phyloP scores from a whole-genome alignment of 2,329 filamentous ascomycete species.

The Fusarium tuaranense region DNA sequence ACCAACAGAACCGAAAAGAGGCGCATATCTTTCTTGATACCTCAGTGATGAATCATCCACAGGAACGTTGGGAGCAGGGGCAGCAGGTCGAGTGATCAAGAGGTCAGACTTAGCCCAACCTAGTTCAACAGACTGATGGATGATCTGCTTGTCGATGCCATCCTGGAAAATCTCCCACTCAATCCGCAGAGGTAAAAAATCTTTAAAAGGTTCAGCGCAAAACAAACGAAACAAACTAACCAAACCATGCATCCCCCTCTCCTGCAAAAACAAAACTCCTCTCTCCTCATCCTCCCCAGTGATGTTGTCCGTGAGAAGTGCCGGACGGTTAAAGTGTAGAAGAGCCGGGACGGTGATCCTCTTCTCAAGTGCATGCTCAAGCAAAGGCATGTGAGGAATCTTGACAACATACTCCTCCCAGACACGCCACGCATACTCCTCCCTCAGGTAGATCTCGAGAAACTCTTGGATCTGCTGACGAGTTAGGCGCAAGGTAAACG shows the following conservation, averaged over 20 bases:
- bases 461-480: slow-evolving; percentile 39
- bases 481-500: slow-evolving; percentile 33
- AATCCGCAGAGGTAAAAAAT: slow-evolving; percentile 42
- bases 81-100: background rate
- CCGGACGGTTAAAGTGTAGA: slow-evolving; percentile 35
- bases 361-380: slow-evolving; percentile 12
- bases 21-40: background rate
- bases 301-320: slow-evolving; percentile 40
- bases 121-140: slow-evolving; percentile 13
- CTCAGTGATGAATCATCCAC: background rate
- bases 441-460: slow-evolving; percentile 34
- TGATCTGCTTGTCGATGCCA: slow-evolving; percentile 23
- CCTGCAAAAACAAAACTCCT: slow-evolving; percentile 34
- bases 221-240: slow-evolving; percentile 27
- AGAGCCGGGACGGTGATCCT: slow-evolving; percentile 18
- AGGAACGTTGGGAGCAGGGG: background rate
- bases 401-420: slow-evolving; percentile 32
- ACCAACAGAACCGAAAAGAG: background rate
- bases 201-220: slow-evolving; percentile 10
- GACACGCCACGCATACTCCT: slow-evolving; percentile 30
- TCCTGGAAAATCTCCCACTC: slow-evolving; percentile 42
- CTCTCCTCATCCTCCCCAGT: slow-evolving; percentile 22
- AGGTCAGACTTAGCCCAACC: slow-evolving; percentile 20
- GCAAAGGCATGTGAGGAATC: slow-evolving; percentile 24
- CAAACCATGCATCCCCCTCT: background rate